phyloP scores from a whole-genome alignment of 176 grass and related monocot genomes.

The Bonia amplexicaulis region DNA sequence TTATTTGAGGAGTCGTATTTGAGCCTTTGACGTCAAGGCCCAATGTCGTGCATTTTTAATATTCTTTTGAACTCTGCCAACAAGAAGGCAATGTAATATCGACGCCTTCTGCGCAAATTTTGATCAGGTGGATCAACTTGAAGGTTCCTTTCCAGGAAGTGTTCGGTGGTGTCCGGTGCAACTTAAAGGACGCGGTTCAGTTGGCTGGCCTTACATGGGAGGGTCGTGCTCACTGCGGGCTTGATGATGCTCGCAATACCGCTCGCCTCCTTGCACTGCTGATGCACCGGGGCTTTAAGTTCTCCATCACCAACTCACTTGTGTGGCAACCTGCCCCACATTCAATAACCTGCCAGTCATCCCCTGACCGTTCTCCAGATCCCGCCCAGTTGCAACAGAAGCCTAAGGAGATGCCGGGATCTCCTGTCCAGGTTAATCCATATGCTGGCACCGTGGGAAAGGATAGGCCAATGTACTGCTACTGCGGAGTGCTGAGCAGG shows the following conservation, averaged over 20 bases:
- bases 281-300: constrained; percentile 86
- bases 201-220: constrained; percentile 84
- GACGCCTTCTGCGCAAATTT: neutral
- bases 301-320: constrained; percentile 82
- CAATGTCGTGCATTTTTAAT: neutral
- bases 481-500: constrained; percentile 73
- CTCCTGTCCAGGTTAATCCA: constrained; percentile 41
- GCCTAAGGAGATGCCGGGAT: constrained; percentile 25
- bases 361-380: constrained; percentile 21
- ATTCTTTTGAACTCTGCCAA: neutral
- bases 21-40: neutral
- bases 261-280: constrained; percentile 72
- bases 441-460: constrained; percentile 18
- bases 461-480: constrained; percentile 61
- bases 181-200: constrained; percentile 88
- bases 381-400: constrained; percentile 28
- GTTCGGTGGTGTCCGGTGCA: constrained; percentile 65
- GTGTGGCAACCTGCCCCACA: constrained; percentile 32
- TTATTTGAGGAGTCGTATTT: neutral
- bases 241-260: constrained; percentile 91
- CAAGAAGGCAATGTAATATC: constrained; percentile 6
- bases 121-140: constrained; percentile 90
- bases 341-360: constrained; percentile 28
- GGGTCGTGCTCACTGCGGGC: constrained; percentile 88
- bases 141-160: constrained; percentile 88